Evolutionary conservation across 352 stramenopile species (phyloP).

Genomic region (Plasmopara halstedii): DNA sequence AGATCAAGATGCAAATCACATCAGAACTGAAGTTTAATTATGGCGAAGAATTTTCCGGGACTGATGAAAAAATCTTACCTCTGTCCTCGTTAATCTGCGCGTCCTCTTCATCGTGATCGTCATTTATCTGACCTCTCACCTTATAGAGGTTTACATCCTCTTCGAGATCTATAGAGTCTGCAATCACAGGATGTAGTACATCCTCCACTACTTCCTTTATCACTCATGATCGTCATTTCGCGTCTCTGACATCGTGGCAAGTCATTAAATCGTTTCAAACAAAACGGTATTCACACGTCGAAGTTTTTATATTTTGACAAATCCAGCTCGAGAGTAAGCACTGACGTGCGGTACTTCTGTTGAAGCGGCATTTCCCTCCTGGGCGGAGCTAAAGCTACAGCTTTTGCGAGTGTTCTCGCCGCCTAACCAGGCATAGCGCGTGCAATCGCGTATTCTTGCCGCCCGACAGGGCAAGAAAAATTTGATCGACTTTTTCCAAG

Average conservation of each 20-base stretch:
- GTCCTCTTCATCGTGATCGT: conserved; percentile 2
- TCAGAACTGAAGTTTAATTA: conserved; percentile 5
- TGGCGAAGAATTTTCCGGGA: conserved; percentile 1
- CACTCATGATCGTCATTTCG: conserved; percentile 2
- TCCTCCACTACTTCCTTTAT: not conserved
- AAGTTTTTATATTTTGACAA: conserved; percentile 7
- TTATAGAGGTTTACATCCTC: too few relatives aligned
- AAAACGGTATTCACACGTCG: conserved; percentile 27
- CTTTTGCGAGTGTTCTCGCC: too few relatives aligned
- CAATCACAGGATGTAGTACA: conserved; percentile 1
- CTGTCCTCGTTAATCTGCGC: not conserved
- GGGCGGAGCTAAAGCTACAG: too few relatives aligned
- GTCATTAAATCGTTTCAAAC: conserved; percentile 10
- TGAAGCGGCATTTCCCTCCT: too few relatives aligned
- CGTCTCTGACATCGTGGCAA: not conserved
- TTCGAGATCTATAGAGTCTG: too few relatives aligned
- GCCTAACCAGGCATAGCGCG: too few relatives aligned
- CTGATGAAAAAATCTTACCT: conserved; percentile 11
- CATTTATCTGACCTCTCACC: too few relatives aligned
- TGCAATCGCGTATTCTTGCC: too few relatives aligned
- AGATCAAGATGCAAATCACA: not conserved
- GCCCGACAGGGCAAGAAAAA: too few relatives aligned
- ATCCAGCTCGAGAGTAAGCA: too few relatives aligned
- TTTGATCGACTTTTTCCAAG: too few relatives aligned
- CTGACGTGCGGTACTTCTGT: too few relatives aligned